Base-by-base conservation (phyloP, 306 rosid genomes). In the Quercus cerris region DNA sequence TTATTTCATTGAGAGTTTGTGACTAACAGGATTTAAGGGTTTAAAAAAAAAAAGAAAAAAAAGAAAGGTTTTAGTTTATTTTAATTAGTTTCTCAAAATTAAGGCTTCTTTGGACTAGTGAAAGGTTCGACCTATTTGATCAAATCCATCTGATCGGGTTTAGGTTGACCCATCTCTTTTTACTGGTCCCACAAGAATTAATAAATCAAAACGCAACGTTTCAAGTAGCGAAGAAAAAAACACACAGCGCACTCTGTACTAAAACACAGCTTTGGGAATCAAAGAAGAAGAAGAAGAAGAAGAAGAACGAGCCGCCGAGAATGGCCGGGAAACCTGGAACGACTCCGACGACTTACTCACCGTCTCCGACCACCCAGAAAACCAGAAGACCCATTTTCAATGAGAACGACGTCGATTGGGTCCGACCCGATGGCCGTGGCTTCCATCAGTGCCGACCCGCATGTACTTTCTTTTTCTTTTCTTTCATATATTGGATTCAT, bases 361-460 rank as follows among this genome's bases (percentile, higher is more conserved):
- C 96, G 62, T 90, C 93, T 38, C 90, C 80, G 56, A 87, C 85
- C 1, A 82, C 76, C 83, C 84, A 74, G 23, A 89, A 87, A 56
- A 77, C 79, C 49, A 86, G 85, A 73, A 28, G 83, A 7, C 76
- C 84, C 51, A 46, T 89, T 44, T 81, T 90, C 71, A 75, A 81
- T 31, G 81, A 80, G 56, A 82, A 74, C 75, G 89, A 81, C 63
- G 75, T 76, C 58, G 89, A 93, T 63, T 90, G 94, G 99, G 87
- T 84, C 81, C 98, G 98, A 51, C 91, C 98, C 44, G 98, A 91
- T 78, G 93, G 88, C 77, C 98, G 97, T 57, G 88, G 82, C 38
- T 91, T 95, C 81, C 96, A 90, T 73, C 97, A 93, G 82, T 93
- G 99, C 82, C 90, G 99, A 58, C 98, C 97, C 62, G 96, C 98